phyloP scores from a whole-genome alignment of 163 green algal genomes.

The Prototheca stagnorum region DNA sequence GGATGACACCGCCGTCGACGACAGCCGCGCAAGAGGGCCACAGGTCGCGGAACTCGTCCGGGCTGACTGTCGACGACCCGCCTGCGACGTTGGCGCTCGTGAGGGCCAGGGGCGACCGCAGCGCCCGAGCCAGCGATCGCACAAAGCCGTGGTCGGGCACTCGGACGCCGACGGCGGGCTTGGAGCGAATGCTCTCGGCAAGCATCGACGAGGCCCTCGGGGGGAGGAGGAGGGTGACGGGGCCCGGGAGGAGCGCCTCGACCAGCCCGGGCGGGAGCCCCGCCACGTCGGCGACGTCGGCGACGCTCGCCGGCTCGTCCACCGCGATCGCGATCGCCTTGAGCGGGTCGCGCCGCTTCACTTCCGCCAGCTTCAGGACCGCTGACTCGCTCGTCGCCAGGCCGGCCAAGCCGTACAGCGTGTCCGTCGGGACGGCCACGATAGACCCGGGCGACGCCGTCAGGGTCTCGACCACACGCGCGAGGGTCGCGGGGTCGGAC shows the following conservation, averaged over 20 bases:
- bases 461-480: no score
- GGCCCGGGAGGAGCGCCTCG: constrained; percentile 45
- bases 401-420: constrained; percentile 49
- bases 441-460: constrained; percentile 9
- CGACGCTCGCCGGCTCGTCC: constrained; percentile 26
- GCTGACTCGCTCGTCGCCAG: constrained; percentile 16
- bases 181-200: constrained; percentile 14
- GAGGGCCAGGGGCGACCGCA: constrained; percentile 39
- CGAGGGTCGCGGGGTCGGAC: no score
- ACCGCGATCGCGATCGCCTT: constrained; percentile 38
- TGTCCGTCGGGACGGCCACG: constrained; percentile 49
- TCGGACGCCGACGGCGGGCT: constrained; percentile 28
- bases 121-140: constrained; percentile 20
- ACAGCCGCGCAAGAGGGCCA: constrained; percentile 45
- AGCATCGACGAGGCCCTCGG: constrained; percentile 20
- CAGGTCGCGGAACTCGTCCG: constrained; percentile 26
- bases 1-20: constrained; percentile 37
- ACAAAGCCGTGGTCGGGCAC: constrained; percentile 48
- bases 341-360: constrained; percentile 27
- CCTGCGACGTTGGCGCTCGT: constrained; percentile 59
- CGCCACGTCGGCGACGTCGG: constrained; percentile 10
- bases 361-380: constrained; percentile 35
- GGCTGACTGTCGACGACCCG: constrained; percentile 12
- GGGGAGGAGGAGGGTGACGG: constrained; percentile 50
- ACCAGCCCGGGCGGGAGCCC: constrained; percentile 45